A percentile compares a stretch with the other conserved stretches of the same genome.
These are phyloP conservation scores for Neopestalotiopsis clavispora DNA, from an alignment of 2,329 filamentous ascomycete species.

Conservation along the genomic window DNA sequence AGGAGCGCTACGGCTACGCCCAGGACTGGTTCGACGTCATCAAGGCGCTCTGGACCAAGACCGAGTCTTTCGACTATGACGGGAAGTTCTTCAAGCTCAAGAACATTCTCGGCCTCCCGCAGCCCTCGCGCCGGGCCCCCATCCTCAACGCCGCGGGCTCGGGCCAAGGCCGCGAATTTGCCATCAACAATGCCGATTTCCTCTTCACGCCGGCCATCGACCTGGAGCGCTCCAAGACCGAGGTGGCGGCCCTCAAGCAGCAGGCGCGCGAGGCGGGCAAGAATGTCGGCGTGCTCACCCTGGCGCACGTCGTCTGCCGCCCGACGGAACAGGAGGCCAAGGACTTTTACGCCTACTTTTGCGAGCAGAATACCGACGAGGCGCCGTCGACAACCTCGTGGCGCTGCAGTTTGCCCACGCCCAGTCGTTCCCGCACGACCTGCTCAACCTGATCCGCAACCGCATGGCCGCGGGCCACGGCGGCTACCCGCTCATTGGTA, in stretches of 20 bases:
- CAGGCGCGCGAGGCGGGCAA: not conserved
- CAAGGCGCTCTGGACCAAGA: constrained; percentile 9
- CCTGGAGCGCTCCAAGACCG: constrained; percentile 9
- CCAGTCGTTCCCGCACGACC: constrained; percentile 13
- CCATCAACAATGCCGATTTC: constrained; percentile 10
- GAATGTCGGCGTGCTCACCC: not conserved
- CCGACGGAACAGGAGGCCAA: constrained; percentile 11
- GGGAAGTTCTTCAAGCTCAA: constrained; percentile 13
- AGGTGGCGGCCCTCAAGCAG: constrained; percentile 11
- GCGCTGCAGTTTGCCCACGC: constrained; percentile 14
- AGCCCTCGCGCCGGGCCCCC: constrained; percentile 5
- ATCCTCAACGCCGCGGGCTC: constrained; percentile 16
- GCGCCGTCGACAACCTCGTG: constrained; percentile 12
- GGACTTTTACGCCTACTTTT: constrained; percentile 9
- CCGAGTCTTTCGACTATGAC: constrained; percentile 8
- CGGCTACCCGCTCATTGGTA: not conserved
- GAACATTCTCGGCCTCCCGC: constrained; percentile 1
- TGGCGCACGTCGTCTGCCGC: constrained; percentile 8
- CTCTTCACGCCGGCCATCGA: constrained; percentile 9
- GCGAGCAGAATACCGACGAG: constrained; percentile 8
- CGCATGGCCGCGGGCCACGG: constrained; percentile 10
- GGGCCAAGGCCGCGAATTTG: constrained; percentile 13
- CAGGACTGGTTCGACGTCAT: constrained; percentile 14
- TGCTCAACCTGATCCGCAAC: constrained; percentile 7
- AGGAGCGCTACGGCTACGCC: constrained; percentile 13